Percentiles rank a stretch among this genome's conserved stretches.
Evolutionary conservation across 1,284 basidiomycete genomes (phyloP).

Genomic region (Athelia sp.): DNA sequence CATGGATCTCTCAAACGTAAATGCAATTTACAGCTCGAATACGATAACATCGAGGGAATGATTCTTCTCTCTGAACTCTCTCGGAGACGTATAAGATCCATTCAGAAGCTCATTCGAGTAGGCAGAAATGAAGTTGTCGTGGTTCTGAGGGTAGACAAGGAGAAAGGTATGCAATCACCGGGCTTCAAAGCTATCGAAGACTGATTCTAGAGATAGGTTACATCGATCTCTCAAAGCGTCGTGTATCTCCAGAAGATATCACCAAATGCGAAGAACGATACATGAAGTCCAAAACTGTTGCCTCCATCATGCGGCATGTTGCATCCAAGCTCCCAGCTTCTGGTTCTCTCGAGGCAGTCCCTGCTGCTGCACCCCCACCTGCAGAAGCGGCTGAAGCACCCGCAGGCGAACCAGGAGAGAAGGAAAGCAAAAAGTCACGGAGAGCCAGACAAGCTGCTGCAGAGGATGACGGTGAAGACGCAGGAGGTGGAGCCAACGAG

Average conservation of each 20-base stretch:
- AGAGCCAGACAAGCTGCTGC: slow-evolving; percentile 39
- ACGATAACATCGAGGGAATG: slow-evolving; percentile 99
- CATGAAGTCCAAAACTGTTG: slow-evolving; percentile 95
- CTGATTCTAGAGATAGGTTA: slow-evolving; percentile 58
- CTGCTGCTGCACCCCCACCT: slow-evolving; percentile 20
- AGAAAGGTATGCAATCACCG: slow-evolving; percentile 76
- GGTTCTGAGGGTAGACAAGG: slow-evolving; percentile 97
- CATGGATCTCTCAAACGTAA: slow-evolving; percentile 1
- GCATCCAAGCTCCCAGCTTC: slow-evolving; percentile 71
- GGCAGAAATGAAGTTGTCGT: slow-evolving; percentile 99
- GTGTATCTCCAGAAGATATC: slow-evolving; percentile 99
- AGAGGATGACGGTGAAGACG: slow-evolving; percentile 38
- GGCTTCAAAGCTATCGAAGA: not conserved
- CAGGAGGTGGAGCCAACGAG: slow-evolving; percentile 49
- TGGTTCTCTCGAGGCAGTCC: slow-evolving; percentile 34
- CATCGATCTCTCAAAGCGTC: slow-evolving; percentile 98
- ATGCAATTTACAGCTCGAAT: slow-evolving; percentile 72
- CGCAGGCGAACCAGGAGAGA: slow-evolving; percentile 30
- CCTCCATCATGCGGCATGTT: slow-evolving; percentile 92
- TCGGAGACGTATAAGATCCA: slow-evolving; percentile 92
- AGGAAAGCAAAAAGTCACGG: slow-evolving; percentile 41
- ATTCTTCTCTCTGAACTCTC: slow-evolving; percentile 97
- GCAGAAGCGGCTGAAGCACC: slow-evolving; percentile 23
- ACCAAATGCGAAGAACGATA: slow-evolving; percentile 98
- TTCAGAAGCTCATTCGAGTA: slow-evolving; percentile 97